phyloP scores from a whole-genome alignment of 2,329 filamentous ascomycete species.

The Rutstroemia sp. region DNA sequence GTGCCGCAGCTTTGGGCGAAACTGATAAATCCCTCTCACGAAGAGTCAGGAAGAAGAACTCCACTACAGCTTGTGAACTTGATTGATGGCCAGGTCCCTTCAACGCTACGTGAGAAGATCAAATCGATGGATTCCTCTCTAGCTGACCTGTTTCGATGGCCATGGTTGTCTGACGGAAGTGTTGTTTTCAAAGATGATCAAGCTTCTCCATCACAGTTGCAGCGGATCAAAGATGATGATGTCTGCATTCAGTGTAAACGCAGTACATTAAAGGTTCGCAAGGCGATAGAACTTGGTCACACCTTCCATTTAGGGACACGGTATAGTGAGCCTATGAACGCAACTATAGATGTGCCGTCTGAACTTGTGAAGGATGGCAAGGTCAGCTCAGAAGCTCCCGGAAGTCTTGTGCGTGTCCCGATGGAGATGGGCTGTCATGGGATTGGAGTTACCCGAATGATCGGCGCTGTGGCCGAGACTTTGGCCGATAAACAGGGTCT shows the following conservation, averaged over 20 bases:
- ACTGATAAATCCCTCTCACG: neutral
- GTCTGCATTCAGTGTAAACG: slow-evolving; percentile 61
- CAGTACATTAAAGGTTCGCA: slow-evolving; percentile 57
- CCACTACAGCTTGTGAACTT: neutral
- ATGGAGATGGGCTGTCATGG: slow-evolving; percentile 97
- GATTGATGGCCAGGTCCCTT: slow-evolving; percentile 1
- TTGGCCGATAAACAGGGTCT: slow-evolving; percentile 65
- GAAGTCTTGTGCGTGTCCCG: slow-evolving; percentile 33
- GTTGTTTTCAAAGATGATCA: slow-evolving; percentile 22
- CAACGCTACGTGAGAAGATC: neutral
- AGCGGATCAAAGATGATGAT: slow-evolving; percentile 61
- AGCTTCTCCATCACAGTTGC: slow-evolving; percentile 46
- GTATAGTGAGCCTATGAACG: slow-evolving; percentile 70
- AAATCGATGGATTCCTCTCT: too few species aligned
- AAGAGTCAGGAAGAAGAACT: neutral
- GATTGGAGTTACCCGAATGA: slow-evolving; percentile 84
- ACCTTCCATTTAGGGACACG: slow-evolving; percentile 90
- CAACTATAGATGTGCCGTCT: slow-evolving; percentile 45
- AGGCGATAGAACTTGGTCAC: slow-evolving; percentile 84
- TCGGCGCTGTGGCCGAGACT: slow-evolving; percentile 76
- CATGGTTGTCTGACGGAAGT: neutral
- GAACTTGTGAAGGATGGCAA: slow-evolving; percentile 17
- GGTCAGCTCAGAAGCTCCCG: neutral
- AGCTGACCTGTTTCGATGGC: neutral
- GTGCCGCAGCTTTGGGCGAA: slow-evolving; percentile 43